A percentile compares a stretch with the other conserved stretches of the same genome.
Evolutionary conservation across 2,329 filamentous ascomycete species (phyloP).

Genomic region (Ustulina deusta): DNA sequence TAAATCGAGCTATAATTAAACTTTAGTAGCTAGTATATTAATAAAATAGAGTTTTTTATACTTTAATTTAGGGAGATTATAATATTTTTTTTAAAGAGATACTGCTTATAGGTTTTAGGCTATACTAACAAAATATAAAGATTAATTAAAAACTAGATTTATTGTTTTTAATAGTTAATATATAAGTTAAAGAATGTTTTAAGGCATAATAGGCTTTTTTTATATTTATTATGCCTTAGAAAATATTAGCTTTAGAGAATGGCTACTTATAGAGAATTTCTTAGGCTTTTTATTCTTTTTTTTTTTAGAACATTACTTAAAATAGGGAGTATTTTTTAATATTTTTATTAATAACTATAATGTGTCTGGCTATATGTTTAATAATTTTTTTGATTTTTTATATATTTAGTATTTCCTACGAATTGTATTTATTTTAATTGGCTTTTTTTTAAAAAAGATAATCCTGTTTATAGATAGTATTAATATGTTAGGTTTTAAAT

Average conservation of each 20-base stretch:
- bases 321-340: not conserved
- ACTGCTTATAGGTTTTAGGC: not conserved
- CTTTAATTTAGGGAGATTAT: slow-evolving; percentile 19
- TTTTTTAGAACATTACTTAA: not conserved
- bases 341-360: slow-evolving; percentile 14
- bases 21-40: too few species aligned
- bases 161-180: slow-evolving; percentile 13
- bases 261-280: not conserved
- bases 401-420: not conserved
- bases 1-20: too few species aligned
- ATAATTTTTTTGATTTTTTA: too few species aligned
- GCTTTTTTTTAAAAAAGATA: too few species aligned
- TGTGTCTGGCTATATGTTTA: not conserved
- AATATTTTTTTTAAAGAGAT: slow-evolving; percentile 17
- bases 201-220: not conserved
- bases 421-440: not conserved
- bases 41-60: too few species aligned
- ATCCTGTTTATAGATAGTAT: too few species aligned
- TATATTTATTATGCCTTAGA: slow-evolving; percentile 21
- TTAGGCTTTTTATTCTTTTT: not conserved
- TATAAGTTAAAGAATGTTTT: slow-evolving; percentile 5
- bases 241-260: slow-evolving; percentile 12
- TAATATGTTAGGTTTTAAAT: too few species aligned
- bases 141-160: slow-evolving; percentile 4
- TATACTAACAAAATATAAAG: too few species aligned